phyloP scores from a whole-genome alignment of 1,139 yeast species.

The Starmera stellimalicola region DNA sequence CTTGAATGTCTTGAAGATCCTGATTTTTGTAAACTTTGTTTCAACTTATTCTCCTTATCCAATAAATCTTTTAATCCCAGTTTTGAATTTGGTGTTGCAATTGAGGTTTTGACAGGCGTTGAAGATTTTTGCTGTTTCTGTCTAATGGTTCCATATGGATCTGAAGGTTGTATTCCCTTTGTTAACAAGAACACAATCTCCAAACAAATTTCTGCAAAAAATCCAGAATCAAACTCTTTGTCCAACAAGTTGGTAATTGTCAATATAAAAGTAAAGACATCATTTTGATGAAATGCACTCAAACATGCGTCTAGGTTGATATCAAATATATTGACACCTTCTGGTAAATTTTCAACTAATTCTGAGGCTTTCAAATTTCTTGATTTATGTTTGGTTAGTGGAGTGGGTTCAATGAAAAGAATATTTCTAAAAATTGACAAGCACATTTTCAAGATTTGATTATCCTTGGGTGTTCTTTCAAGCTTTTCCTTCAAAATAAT shows the following conservation, averaged over 20 bases:
- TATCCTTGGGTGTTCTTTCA: constrained; percentile 65
- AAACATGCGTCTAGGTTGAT: constrained; percentile 55
- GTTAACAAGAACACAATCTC: constrained; percentile 63
- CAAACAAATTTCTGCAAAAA: constrained; percentile 53
- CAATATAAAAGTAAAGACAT: constrained; percentile 61
- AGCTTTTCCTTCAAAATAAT: constrained; percentile 42
- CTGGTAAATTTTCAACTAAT: constrained; percentile 38
- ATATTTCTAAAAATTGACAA: constrained; percentile 69
- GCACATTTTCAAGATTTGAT: constrained; percentile 62
- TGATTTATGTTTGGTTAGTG: constrained; percentile 36
- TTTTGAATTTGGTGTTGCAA: constrained; percentile 11
- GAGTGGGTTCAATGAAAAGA: constrained; percentile 65
- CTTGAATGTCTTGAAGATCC: constrained; percentile 77
- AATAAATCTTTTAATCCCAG: constrained; percentile 44
- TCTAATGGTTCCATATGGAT: constrained; percentile 12
- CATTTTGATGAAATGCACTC: constrained; percentile 49
- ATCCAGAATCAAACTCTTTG: constrained; percentile 48
- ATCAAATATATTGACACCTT: constrained; percentile 51
- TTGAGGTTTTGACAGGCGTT: not conserved
- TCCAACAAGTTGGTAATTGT: constrained; percentile 63
- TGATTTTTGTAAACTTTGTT: constrained; percentile 38
- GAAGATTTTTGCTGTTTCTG: not conserved
- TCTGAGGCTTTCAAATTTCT: constrained; percentile 19
- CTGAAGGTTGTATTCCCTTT: constrained; percentile 40
- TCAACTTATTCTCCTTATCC: constrained; percentile 46